Conservation (phyloP, 2,329 filamentous ascomycete species). For the Claviceps digitariae region DNA sequence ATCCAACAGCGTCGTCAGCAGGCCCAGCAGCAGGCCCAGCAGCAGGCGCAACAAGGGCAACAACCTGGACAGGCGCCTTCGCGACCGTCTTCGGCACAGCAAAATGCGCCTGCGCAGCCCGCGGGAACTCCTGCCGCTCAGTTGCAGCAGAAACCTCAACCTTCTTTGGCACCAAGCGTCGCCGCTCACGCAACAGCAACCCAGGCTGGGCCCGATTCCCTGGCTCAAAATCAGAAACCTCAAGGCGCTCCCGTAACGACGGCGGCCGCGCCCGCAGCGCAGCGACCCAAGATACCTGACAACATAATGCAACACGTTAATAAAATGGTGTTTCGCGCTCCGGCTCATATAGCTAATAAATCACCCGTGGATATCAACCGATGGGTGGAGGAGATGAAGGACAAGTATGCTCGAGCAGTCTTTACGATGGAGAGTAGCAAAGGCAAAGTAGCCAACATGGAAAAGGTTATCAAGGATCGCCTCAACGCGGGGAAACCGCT, state of each 20-base stretch:
- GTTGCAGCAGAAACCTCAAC: slow-evolving; percentile 6
- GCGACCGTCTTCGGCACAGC: slow-evolving; percentile 11
- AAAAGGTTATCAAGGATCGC: slow-evolving; percentile 28
- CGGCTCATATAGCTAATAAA: slow-evolving; percentile 28
- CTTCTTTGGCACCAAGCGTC: slow-evolving; percentile 1
- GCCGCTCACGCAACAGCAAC: background rate
- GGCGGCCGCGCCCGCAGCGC: slow-evolving; percentile 7
- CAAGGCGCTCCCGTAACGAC: slow-evolving; percentile 3
- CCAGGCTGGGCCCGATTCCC: slow-evolving; percentile 5
- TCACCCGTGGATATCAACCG: slow-evolving; percentile 29
- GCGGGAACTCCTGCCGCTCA: slow-evolving; percentile 10
- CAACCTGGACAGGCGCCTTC: slow-evolving; percentile 10
- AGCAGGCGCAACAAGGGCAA: slow-evolving; percentile 13
- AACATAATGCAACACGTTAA: slow-evolving; percentile 33
- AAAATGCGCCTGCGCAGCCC: slow-evolving; percentile 7
- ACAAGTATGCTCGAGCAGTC: slow-evolving; percentile 33
- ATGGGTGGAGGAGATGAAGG: slow-evolving; percentile 34
- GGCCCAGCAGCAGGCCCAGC: slow-evolving; percentile 15
- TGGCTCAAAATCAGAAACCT: slow-evolving; percentile 11
- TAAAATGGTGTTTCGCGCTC: slow-evolving; percentile 33
- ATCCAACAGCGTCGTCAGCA: slow-evolving; percentile 29
- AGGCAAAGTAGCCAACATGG: slow-evolving; percentile 26
- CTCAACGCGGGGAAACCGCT: slow-evolving; percentile 29
- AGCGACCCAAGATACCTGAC: slow-evolving; percentile 24
- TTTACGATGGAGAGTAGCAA: slow-evolving; percentile 35